These are phyloP conservation scores for Cymbopogon flexuosus DNA, from an alignment of 202 grass and related monocot genomes.

Conservation along the genomic window DNA sequence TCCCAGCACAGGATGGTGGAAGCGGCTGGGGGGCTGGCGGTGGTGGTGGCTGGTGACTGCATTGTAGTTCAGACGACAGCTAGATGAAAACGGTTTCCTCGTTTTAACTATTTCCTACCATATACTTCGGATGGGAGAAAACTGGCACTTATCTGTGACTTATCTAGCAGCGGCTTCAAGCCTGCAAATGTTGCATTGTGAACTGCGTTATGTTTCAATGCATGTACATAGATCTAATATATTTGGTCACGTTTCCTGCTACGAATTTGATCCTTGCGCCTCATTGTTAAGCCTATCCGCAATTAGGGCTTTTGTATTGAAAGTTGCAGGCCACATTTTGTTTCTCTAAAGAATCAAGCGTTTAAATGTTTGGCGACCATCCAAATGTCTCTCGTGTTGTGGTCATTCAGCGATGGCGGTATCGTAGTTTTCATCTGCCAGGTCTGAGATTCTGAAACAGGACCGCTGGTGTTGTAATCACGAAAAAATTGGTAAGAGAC, in stretches of 20 bases:
- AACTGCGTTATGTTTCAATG: slow-evolving; percentile 15
- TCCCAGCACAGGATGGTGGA: slow-evolving; percentile 40
- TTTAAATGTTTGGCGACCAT: background rate
- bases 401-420: background rate
- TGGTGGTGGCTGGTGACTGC: slow-evolving; percentile 44
- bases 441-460: too few species aligned
- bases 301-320: background rate
- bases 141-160: background rate
- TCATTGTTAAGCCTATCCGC: background rate
- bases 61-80: background rate
- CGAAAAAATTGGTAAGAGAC: too few species aligned
- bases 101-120: background rate
- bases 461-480: too few species aligned
- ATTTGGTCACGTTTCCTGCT: background rate
- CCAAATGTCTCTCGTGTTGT: background rate
- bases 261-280: background rate
- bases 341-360: background rate
- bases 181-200: background rate
- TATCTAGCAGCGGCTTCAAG: background rate
- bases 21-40: slow-evolving; percentile 29
- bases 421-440: background rate
- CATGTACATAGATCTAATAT: slow-evolving; percentile 24
- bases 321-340: background rate
- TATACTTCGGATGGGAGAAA: background rate
- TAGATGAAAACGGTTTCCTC: background rate